These are phyloP conservation scores for Xylaria hypoxylon DNA, from an alignment of 2,329 filamentous ascomycete genomes.

Conservation along the genomic window DNA sequence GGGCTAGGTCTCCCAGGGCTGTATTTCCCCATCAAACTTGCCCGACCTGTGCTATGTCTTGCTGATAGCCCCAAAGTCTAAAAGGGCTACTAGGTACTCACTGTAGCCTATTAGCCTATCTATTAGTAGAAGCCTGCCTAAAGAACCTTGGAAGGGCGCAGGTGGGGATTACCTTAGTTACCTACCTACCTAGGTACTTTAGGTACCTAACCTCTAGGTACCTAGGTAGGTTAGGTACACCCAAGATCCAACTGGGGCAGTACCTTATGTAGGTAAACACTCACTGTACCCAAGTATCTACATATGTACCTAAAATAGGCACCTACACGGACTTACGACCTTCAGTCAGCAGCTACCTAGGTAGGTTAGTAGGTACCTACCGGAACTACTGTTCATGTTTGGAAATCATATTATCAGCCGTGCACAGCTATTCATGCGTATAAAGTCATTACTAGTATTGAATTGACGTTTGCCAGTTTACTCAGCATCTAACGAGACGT, in stretches of 20 bases:
- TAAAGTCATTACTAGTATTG: no score
- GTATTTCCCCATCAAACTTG: slow-evolving; percentile 18
- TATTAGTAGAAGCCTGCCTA: slow-evolving; percentile 4
- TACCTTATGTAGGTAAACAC: neutral
- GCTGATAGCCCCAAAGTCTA: slow-evolving; percentile 31
- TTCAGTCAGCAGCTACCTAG: neutral
- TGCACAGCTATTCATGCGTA: no score
- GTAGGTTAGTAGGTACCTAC: no score
- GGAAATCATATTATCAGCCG: no score
- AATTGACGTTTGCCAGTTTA: no score
- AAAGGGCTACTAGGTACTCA: slow-evolving; percentile 18
- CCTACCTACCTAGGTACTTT: neutral
- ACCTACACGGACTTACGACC: neutral
- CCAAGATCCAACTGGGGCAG: slow-evolving; percentile 4
- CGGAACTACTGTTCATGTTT: no score
- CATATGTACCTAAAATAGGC: neutral
- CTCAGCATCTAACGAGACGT: no score
- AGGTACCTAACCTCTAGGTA: no score
- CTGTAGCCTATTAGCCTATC: slow-evolving; percentile 4
- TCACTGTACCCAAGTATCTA: slow-evolving; percentile 6
- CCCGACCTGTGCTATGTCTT: slow-evolving; percentile 20
- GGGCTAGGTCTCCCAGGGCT: slow-evolving; percentile 11
- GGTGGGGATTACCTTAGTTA: slow-evolving; percentile 14
- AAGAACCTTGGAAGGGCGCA: slow-evolving; percentile 19
- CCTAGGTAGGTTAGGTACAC: neutral